Base-by-base conservation (phyloP, 257 asterid species). In the Jacaranda copaia region DNA sequence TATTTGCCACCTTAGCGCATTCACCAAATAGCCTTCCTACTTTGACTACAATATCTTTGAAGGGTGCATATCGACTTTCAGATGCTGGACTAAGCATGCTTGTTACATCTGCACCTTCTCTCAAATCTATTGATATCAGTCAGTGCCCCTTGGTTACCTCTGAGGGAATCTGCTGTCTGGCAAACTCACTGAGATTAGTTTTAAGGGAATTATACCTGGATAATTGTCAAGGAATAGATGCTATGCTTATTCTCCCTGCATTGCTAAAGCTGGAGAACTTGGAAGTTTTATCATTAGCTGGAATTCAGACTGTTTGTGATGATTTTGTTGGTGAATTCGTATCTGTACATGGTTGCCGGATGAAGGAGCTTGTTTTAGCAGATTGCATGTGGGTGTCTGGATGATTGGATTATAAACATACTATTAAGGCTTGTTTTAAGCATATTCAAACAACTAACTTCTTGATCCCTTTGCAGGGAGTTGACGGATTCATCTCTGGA, bases 31-130 rank as follows among this genome's bases (percentile, higher is more conserved):
- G 85, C 77, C 90, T 95, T 71, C 89, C 96, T 70, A 86, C 89
- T 65, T 77, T 95, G 81, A 80, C 94, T 66, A 76, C 89, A 1
- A 18, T 92, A 72, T 95, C 99, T 6, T 82, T 95, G 83, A 87
- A 84, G 89, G 97, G 93, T 77, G 99, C 98, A n/a, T 95, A 91
- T 85, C 96, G 98, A 52, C 93, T 95, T 79, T 80, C 98, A 43
- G 99, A 95, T 79, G 79, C 76, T 75, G 99, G 99, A 70, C 82
- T 95, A 25, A 75, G 79, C 35, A 72, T 84, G 61, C 93, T 92
- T 76, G 87, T 81, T 62, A 84, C 93, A 18, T 86, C 98, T 74
- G 99, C 96, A 56, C 96, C 97, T 77, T 84, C 88, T 79, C 83
- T 95, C 79, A 91, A 89, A 83, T 95, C 99, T 25, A 68, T 95